Conservation (phyloP, 192 early-diverging fungal genomes). For the Coemansia sp. region DNA sequence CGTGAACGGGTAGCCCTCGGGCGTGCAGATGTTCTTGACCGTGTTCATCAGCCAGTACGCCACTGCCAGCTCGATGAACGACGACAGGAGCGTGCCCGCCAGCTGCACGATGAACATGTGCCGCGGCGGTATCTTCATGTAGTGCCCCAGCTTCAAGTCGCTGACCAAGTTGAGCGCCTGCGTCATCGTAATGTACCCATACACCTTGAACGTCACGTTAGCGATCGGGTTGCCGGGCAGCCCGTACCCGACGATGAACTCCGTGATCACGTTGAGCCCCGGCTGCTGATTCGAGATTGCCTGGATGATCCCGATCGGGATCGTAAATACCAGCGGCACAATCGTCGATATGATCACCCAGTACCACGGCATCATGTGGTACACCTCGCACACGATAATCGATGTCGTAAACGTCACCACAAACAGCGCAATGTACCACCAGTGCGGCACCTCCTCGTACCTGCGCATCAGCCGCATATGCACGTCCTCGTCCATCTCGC, state of each 20-base stretch:
- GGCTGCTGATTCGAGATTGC: constrained; percentile 77
- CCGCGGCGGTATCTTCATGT: constrained; percentile 80
- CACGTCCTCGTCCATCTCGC: constrained; percentile 64
- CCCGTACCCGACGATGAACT: constrained; percentile 81
- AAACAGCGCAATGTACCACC: constrained; percentile 66
- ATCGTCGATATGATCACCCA: constrained; percentile 62
- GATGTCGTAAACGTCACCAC: constrained; percentile 37
- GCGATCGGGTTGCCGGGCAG: constrained; percentile 78
- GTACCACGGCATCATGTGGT: constrained; percentile 65
- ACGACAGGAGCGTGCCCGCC: constrained; percentile 65
- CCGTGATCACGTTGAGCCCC: constrained; percentile 79
- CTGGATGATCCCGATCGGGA: constrained; percentile 81
- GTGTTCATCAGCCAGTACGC: constrained; percentile 67
- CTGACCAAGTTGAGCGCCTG: constrained; percentile 71
- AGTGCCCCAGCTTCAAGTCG: constrained; percentile 76
- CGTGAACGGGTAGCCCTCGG: constrained; percentile 63
- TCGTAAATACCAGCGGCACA: constrained; percentile 62
- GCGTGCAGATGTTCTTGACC: constrained; percentile 61
- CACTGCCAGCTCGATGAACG: constrained; percentile 67
- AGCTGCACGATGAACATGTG: constrained; percentile 80
- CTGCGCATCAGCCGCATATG: constrained; percentile 69
- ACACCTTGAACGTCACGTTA: constrained; percentile 85
- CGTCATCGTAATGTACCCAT: constrained; percentile 72
- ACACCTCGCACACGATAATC: constrained; percentile 48
- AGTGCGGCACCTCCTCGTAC: constrained; percentile 74